Conservation (phyloP, 2,329 filamentous ascomycete species). For the Colletotrichum magnum region DNA sequence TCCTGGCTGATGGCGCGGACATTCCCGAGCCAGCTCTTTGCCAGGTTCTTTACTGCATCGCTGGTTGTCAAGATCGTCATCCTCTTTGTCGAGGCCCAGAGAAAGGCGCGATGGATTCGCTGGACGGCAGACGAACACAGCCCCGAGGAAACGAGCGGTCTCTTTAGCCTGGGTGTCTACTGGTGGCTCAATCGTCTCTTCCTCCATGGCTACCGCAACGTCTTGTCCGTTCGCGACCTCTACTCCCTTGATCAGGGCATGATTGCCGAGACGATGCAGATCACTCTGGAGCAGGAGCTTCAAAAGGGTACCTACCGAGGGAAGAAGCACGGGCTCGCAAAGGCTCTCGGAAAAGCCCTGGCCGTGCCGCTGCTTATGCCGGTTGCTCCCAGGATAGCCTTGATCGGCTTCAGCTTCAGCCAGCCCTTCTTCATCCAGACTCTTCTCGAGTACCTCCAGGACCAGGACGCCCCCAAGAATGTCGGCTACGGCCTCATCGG, state of each 20-base stretch:
- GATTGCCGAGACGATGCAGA: conserved; percentile 42
- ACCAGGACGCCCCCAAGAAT: conserved; percentile 43
- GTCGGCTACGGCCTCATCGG: conserved; percentile 52
- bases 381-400: conserved; percentile 52
- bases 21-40: conserved; percentile 41
- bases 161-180: conserved; percentile 50
- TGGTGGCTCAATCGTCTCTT: conserved; percentile 55
- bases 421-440: conserved; percentile 60
- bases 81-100: conserved; percentile 54
- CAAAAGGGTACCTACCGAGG: conserved; percentile 24
- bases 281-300: conserved; percentile 39
- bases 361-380: conserved; percentile 51
- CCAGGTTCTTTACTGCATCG: conserved; percentile 52
- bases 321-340: conserved; percentile 47
- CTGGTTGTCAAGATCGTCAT: conserved; percentile 54
- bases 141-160: conserved; percentile 53
- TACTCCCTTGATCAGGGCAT: conserved; percentile 50
- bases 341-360: conserved; percentile 48
- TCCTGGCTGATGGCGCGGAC: conserved; percentile 53
- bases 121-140: conserved; percentile 57
- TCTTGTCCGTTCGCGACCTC: conserved; percentile 50
- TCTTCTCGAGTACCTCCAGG: conserved; percentile 51
- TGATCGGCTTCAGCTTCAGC: conserved; percentile 58
- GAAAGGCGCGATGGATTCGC: conserved; percentile 55
- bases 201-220: conserved; percentile 49